Conservation (phyloP, 2,329 filamentous ascomycete species). For the Triangularia verruculosa region DNA sequence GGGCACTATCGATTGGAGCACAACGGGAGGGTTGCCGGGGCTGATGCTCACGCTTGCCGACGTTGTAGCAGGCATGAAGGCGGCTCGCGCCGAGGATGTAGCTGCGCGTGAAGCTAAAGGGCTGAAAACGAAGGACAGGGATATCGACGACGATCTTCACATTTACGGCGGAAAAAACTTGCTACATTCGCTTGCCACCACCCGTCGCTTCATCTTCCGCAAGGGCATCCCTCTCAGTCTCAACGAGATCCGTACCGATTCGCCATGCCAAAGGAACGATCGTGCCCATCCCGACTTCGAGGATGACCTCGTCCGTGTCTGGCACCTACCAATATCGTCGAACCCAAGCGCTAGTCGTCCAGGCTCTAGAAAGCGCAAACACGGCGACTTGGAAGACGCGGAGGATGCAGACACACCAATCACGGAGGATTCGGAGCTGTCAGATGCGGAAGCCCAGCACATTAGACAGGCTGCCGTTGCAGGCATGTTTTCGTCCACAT, state of each 20-base stretch:
- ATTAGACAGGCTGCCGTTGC: conserved; percentile 62
- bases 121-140: conserved; percentile 20
- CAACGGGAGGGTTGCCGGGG: conserved; percentile 78
- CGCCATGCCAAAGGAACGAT: conserved; percentile 38
- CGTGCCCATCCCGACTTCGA: conserved; percentile 66
- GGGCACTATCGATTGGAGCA: conserved; percentile 71
- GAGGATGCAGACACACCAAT: conserved; percentile 23
- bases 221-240: conserved; percentile 73
- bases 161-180: conserved; percentile 80
- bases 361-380: conserved; percentile 33
- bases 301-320: conserved; percentile 77
- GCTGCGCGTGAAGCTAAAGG: conserved; percentile 41
- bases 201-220: conserved; percentile 80
- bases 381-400: conserved; percentile 8
- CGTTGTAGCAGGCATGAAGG: conserved; percentile 47
- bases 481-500: conserved; percentile 76
- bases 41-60: conserved; percentile 83
- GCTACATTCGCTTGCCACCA: conserved; percentile 75
- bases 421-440: conserved; percentile 31
- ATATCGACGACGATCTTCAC: conserved; percentile 12
- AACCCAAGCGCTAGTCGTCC: neutral
- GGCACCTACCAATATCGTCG: conserved; percentile 62
- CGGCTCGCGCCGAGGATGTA: conserved; percentile 40
- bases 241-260: conserved; percentile 60
- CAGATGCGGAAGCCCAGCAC: conserved; percentile 40